phyloP scores from a whole-genome alignment of 306 rosid genomes.

The Gastrolobium bilobum region DNA sequence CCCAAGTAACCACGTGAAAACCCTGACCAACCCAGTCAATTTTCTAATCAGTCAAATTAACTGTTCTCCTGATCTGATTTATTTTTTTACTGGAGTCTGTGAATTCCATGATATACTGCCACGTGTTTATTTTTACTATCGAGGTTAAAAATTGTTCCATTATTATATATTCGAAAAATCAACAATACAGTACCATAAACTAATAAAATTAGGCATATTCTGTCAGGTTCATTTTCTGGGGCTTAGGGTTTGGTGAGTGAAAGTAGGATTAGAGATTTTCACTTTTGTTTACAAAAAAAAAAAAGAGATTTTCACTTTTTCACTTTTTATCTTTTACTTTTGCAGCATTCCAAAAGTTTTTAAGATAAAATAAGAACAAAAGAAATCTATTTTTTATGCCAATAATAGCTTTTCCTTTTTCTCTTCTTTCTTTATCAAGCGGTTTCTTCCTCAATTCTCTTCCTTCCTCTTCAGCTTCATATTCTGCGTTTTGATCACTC shows the following conservation, averaged over 20 bases:
- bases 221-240: conserved; percentile 30
- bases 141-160: neutral
- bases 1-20: neutral
- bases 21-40: conserved; percentile 10
- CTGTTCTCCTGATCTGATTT: neutral
- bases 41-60: neutral
- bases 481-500: conserved; percentile 20
- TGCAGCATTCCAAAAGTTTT: conserved; percentile 40
- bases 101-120: neutral
- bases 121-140: neutral
- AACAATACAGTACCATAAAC: neutral
- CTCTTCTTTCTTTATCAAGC: neutral
- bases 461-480: conserved; percentile 31
- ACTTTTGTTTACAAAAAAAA: too few species aligned
- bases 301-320: conserved; percentile 52
- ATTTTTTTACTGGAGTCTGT: neutral
- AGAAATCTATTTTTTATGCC: neutral
- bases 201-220: conserved; percentile 42
- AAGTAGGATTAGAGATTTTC: conserved; percentile 44
- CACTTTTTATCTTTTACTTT: conserved; percentile 48
- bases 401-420: neutral
- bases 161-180: neutral
- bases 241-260: conserved; percentile 34
- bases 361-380: conserved; percentile 28
- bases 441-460: conserved; percentile 32